Conservation (phyloP, 2,329 filamentous ascomycete genomes). For the Zymoseptoria passerinii region DNA sequence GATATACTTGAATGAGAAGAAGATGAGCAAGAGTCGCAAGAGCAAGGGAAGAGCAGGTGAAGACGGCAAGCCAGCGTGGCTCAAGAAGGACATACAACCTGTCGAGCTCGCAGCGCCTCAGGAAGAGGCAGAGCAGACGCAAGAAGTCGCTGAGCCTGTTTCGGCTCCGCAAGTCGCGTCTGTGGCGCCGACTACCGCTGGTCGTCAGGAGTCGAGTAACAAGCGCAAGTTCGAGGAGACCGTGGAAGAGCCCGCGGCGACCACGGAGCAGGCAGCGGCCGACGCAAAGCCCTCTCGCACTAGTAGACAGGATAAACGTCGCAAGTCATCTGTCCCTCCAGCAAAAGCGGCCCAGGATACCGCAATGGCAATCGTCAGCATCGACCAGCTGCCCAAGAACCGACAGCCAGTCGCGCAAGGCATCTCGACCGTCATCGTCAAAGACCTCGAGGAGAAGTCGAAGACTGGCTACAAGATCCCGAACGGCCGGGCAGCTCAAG, state of each 20-base stretch:
- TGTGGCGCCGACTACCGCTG: conserved; percentile 1
- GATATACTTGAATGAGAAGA: conserved; percentile 44
- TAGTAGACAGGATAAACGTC: conserved; percentile 27
- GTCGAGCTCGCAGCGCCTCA: conserved; percentile 6
- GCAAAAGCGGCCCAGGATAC: conserved; percentile 19
- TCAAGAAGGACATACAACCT: conserved; percentile 24
- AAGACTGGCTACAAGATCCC: conserved; percentile 57
- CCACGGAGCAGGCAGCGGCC: conserved; percentile 5
- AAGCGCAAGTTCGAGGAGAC: conserved; percentile 28
- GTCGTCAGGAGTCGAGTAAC: conserved; percentile 16
- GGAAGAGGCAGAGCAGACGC: conserved; percentile 2
- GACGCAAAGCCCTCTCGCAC: conserved; percentile 17
- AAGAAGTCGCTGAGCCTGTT: neutral
- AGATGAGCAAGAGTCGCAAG: conserved; percentile 54
- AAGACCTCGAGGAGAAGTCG: conserved; percentile 57
- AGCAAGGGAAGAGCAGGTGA: conserved; percentile 35
- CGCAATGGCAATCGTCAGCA: conserved; percentile 28
- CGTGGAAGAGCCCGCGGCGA: conserved; percentile 11
- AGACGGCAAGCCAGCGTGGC: conserved; percentile 24
- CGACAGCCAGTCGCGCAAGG: conserved; percentile 63
- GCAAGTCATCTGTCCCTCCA: conserved; percentile 24
- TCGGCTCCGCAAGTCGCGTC: neutral
- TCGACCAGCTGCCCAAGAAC: conserved; percentile 51
- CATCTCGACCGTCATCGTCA: conserved; percentile 60
- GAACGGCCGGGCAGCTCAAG: conserved; percentile 54